Evolutionary conservation across 805 yeast species (phyloP).

Genomic region (Wickerhamomyces alni): DNA sequence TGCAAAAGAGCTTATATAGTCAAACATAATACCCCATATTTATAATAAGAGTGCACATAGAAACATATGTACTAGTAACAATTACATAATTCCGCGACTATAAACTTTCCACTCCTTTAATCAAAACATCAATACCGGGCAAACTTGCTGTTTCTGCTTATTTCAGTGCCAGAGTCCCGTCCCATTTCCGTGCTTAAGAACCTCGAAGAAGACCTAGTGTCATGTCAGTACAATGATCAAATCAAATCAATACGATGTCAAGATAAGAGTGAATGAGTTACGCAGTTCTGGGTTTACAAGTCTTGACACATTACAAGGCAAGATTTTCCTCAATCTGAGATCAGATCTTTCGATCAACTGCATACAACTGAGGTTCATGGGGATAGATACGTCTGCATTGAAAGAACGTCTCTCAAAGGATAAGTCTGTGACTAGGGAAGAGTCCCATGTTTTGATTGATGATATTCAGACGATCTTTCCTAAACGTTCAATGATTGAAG

Average conservation of each 20-base stretch:
- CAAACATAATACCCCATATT: not conserved
- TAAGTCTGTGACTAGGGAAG: conserved; percentile 3
- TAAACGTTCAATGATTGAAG: conserved; percentile 28
- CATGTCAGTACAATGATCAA: not conserved
- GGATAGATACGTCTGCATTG: conserved; percentile 35
- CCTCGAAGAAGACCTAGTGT: too few species aligned
- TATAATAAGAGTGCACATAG: too few species aligned
- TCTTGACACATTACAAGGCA: conserved; percentile 37
- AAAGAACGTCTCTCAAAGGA: conserved; percentile 12
- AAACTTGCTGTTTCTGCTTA: too few species aligned
- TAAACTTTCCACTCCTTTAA: too few species aligned
- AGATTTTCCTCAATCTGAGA: conserved; percentile 32
- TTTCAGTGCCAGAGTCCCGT: too few species aligned
- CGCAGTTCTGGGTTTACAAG: conserved; percentile 31
- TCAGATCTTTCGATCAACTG: conserved; percentile 34
- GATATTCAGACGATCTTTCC: conserved; percentile 44
- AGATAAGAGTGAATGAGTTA: conserved; percentile 4
- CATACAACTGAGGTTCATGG: conserved; percentile 46
- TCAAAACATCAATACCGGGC: too few species aligned
- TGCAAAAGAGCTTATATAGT: not conserved
- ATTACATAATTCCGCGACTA: too few species aligned
- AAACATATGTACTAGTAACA: too few species aligned
- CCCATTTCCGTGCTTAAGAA: too few species aligned
- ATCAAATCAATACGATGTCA: conserved; percentile 3
- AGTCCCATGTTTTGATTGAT: conserved; percentile 36